Evolutionary conservation across 2,329 filamentous ascomycete genomes (phyloP), one percentile per base, ranked within the genome.

Genomic region (Dothideomycetidae sp.): DNA sequence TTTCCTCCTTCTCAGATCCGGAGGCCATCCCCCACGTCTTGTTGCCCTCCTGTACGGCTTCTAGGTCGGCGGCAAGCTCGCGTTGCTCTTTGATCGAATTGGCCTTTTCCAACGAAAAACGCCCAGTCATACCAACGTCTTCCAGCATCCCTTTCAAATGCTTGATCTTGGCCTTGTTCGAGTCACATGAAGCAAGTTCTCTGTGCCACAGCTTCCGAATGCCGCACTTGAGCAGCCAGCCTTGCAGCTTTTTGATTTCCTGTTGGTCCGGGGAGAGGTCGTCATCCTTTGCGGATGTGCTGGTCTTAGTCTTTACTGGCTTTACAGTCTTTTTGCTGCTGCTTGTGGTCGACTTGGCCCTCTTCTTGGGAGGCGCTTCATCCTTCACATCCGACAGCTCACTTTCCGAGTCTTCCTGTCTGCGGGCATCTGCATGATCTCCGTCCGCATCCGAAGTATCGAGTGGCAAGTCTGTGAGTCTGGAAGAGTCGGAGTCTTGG

Each of bases 171-270:
- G 74, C 82, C 43, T 75, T 79, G 3, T 70, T 54, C 15, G 86
- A 81, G 39, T 77, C 71, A 50, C 73, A 85, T 38, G 75, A 66
- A 55, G 82, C 82, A 17, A 98, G 68, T 58, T 94, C 84, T 45
- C 79, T 75, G 34, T 71, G 73, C 88, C 90, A 98, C 43, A 94
- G 72, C 55, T 94, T 96, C 37, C 84, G 79, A 39, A 94, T 74
- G 18, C 88, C 88, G 51, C 88, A 98, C 58, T 94, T 93, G 31
- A 78, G 62, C 5, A 98, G 70, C 58, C 88, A 84, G 5, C 75
- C 73, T 60, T 96, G 88, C 3, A 96, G 66, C 33, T 77, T 80
- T 58, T 93, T 96, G 53, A 94, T 80, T 55, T 93, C 81, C 3
- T 72, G 75, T 42, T 83, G 74, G 42, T 85, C 71, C 0, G 78